A percentile compares a stretch with the other conserved stretches of the same genome.
phyloP scores from a whole-genome alignment of 257 asterid species.

The Solanum ahanhuiri region DNA sequence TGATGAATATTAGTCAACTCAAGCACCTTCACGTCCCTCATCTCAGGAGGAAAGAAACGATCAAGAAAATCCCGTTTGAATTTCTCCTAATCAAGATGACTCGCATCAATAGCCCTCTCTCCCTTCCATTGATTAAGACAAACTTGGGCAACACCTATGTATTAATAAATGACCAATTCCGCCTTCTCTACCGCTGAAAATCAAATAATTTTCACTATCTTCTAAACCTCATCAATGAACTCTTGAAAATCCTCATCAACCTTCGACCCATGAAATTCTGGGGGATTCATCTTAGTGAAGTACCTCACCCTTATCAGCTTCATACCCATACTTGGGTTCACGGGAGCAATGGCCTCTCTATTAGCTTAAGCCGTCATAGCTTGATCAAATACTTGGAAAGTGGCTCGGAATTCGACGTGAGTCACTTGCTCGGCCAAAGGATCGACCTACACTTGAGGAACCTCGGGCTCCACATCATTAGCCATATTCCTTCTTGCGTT shows the following conservation, averaged over 20 bases:
- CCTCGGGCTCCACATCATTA: not conserved
- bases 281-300: not conserved
- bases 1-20: not conserved
- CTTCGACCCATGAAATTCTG: not conserved
- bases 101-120: not conserved
- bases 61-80: too few species aligned
- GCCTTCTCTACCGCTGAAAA: not conserved
- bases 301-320: not conserved
- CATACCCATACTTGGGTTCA: not conserved
- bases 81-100: not conserved
- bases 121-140: not conserved
- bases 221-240: not conserved
- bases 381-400: not conserved
- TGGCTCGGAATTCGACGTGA: rapidly evolving
- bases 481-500: not conserved
- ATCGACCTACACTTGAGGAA: not conserved
- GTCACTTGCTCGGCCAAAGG: not conserved
- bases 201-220: not conserved
- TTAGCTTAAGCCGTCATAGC: not conserved
- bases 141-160: not conserved
- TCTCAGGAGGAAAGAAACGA: not conserved
- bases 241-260: not conserved
- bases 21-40: not conserved
- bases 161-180: not conserved
- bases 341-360: not conserved